Percentiles rank a stretch among this genome's conserved stretches.
phyloP scores from a whole-genome alignment of 768 basidiomycete species.

The Kwoniella sp. region DNA sequence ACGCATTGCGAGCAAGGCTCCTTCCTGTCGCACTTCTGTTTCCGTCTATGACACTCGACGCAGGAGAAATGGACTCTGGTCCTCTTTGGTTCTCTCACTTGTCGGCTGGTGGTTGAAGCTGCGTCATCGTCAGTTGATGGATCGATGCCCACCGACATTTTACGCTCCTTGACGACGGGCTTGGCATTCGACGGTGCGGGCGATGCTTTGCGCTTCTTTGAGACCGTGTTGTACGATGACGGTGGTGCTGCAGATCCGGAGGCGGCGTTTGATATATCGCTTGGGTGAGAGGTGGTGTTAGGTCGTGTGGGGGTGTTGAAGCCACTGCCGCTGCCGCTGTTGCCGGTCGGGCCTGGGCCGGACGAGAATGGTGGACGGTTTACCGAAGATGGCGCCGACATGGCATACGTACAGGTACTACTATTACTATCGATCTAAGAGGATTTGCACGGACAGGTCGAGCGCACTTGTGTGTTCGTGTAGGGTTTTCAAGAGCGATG shows the following conservation, averaged over 20 bases:
- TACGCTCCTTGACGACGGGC: conserved; percentile 22
- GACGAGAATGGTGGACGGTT: not conserved
- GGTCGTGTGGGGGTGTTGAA: not conserved
- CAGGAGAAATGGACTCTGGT: conserved; percentile 54
- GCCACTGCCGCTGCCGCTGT: not conserved
- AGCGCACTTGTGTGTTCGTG: too few relatives aligned
- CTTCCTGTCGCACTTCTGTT: conserved; percentile 54
- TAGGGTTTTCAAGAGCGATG: too few relatives aligned
- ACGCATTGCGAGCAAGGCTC: conserved; percentile 56
- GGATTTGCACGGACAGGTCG: too few relatives aligned
- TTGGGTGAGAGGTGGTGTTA: not conserved
- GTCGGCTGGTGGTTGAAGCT: conserved; percentile 26
- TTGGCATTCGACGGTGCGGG: conserved; percentile 6
- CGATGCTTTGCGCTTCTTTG: conserved; percentile 40
- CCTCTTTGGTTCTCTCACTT: conserved; percentile 36
- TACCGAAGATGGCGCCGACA: not conserved
- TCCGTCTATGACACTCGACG: conserved; percentile 49
- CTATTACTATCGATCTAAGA: too few relatives aligned
- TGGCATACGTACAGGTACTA: too few relatives aligned
- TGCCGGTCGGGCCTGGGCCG: not conserved
- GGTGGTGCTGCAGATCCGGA: not conserved
- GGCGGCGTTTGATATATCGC: not conserved
- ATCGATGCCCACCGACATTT: conserved; percentile 28
- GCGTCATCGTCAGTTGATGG: conserved; percentile 42
- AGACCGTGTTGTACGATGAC: not conserved